Base-by-base conservation (phyloP, 225 moss, liverwort and hornwort genomes). In the Physcomitrium patens region DNA sequence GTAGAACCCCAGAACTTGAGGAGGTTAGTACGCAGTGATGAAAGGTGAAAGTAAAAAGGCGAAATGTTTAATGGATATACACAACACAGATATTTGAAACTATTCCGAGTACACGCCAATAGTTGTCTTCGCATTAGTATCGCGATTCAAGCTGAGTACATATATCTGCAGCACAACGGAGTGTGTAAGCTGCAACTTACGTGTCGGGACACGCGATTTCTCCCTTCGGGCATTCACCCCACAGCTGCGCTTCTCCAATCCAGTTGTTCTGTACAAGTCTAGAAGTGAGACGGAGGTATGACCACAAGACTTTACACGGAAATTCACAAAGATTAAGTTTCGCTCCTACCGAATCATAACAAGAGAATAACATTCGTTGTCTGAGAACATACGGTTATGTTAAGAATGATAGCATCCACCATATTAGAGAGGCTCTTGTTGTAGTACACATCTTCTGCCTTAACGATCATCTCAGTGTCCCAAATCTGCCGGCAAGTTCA, bases 381-480 rank as follows among this genome's bases (percentile, higher is more conserved):
- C 52, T 16, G 23, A 5, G 44, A 53, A 45, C 60, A 68, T 84
- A 91, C 94, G 20, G 87, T 91, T 17, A 94, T 89, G 31, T 97
- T 97, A 9, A 72, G 67, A 53, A 87, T 14, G 15, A 94, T 82
- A 11, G 87, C 81, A 63, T 79, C 73, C 17, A 87, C 83, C 76
- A 92, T 84, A 23, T 81, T 80, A 13, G 76, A 63, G 16, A 94
- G 82, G 69, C 90, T 82, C 24, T 66, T 52, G 18, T 75, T 86
- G 46, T 86, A 91, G 63, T 88, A 77, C 15, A 88, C 77, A 73
- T 94, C 84, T 75, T 82, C 92, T 45, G 84, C 88, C 69, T 80
- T 87, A 66, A 73, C 86, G 27, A 92, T 87, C 55, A 97, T 82
- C 69, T 97, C 94, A 19, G 23, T 79, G 70, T 94, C 96, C 94